A percentile compares a stretch with the other conserved stretches of the same genome.
These are phyloP conservation scores for Ananas comosus DNA, from an alignment of 176 grass and related monocot species.

Conservation along the genomic window DNA sequence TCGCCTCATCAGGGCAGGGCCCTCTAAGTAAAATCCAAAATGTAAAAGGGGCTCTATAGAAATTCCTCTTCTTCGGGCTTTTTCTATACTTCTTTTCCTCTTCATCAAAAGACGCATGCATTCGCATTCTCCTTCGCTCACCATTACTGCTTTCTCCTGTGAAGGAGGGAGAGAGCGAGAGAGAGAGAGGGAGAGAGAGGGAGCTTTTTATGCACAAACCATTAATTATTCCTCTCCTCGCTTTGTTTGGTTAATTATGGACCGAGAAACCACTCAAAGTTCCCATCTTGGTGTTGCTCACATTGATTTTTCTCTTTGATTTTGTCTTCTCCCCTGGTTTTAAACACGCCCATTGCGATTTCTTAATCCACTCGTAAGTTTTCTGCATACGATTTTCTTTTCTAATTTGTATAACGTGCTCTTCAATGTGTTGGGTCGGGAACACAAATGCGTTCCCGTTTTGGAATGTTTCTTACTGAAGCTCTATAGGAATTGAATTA, in stretches of 20 bases:
- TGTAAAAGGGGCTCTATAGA: not conserved
- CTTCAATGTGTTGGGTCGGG: not conserved
- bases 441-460: not conserved
- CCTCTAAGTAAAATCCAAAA: not conserved
- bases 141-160: constrained; percentile 2
- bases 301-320: not conserved
- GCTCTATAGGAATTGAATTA: too few relatives aligned
- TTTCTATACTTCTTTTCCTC: constrained; percentile 1
- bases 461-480: not conserved
- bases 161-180: not conserved
- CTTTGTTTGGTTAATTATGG: not conserved
- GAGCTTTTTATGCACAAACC: not conserved
- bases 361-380: not conserved
- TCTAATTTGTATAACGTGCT: constrained; percentile 31
- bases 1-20: not conserved
- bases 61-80: not conserved
- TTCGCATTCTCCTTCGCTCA: constrained; percentile 10
- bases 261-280: constrained; percentile 13
- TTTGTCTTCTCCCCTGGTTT: not conserved
- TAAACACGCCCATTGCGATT: not conserved
- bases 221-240: not conserved
- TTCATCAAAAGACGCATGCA: constrained; percentile 22
- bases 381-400: not conserved
- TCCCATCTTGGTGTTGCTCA: not conserved
- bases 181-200: not conserved